Conservation (phyloP, 75 land plant genomes). For the Cupressus sempervirens region DNA sequence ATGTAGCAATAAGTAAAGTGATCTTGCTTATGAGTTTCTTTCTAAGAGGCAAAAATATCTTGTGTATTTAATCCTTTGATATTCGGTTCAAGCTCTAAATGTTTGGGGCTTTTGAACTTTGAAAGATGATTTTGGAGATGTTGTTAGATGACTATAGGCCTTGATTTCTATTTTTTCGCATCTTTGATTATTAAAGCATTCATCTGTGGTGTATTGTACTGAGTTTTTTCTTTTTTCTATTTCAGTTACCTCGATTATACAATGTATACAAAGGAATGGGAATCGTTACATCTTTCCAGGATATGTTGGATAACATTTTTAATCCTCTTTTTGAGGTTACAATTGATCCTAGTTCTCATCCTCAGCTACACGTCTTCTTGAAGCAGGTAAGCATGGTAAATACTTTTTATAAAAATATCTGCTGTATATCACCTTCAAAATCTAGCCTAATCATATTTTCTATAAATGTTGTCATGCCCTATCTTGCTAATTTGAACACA, state of each 20-base stretch:
- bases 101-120: not conserved
- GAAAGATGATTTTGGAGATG: not conserved
- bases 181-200: not conserved
- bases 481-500: not conserved
- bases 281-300: conserved; percentile 89
- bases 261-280: conserved; percentile 98
- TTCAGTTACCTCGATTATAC: conserved; percentile 89
- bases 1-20: not conserved
- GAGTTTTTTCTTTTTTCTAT: not conserved
- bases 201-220: not conserved
- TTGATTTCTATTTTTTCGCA: not conserved
- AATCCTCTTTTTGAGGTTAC: conserved; percentile 96
- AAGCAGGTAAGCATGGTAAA: conserved; percentile 59
- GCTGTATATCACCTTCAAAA: not conserved
- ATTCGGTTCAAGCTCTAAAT: not conserved
- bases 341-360: conserved; percentile 93
- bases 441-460: not conserved
- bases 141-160: not conserved
- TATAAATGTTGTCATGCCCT: not conserved
- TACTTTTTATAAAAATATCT: not conserved
- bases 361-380: conserved; percentile 90
- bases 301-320: conserved; percentile 89
- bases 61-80: not conserved
- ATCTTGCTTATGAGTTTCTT: not conserved
- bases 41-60: not conserved